These are phyloP conservation scores for Parietichytrium sp. DNA, from an alignment of 108 stramenopile species.

Conservation along the genomic window DNA sequence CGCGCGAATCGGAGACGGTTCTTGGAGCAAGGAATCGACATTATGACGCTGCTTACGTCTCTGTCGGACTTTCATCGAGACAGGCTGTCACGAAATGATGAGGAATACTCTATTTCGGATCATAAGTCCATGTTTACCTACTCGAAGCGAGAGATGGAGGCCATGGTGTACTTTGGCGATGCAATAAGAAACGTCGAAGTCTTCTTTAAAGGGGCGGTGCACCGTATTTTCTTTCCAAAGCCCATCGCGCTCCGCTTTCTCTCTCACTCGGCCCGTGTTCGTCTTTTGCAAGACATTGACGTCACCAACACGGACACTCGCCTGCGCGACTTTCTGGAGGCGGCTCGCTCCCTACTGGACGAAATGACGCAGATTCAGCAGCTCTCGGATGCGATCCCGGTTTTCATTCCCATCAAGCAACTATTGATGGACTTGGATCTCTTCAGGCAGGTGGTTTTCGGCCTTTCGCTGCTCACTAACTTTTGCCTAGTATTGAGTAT, in stretches of 20 bases:
- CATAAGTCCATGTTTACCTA: too few species aligned
- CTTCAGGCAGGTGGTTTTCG: constrained; percentile 36
- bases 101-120: not conserved
- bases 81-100: not conserved
- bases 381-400: constrained; percentile 43
- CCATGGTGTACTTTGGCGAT: constrained; percentile 6
- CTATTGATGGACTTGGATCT: constrained; percentile 42
- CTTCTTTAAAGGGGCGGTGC: constrained; percentile 46
- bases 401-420: too few species aligned
- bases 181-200: constrained; percentile 47
- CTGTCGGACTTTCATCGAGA: not conserved
- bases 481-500: constrained; percentile 35
- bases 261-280: constrained; percentile 44
- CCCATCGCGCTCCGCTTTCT: constrained; percentile 47
- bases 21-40: not conserved
- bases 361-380: constrained; percentile 39
- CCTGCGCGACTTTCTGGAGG: constrained; percentile 44
- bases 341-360: constrained; percentile 7
- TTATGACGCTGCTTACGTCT: not conserved
- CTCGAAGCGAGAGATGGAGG: too few species aligned
- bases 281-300: constrained; percentile 46
- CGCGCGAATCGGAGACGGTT: too few species aligned
- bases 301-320: constrained; percentile 42
- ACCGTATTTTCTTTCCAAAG: constrained; percentile 51
- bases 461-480: constrained; percentile 43